These are phyloP conservation scores for Solanum corneliomulleri DNA, from an alignment of 257 asterid genomes.

Conservation along the genomic window DNA sequence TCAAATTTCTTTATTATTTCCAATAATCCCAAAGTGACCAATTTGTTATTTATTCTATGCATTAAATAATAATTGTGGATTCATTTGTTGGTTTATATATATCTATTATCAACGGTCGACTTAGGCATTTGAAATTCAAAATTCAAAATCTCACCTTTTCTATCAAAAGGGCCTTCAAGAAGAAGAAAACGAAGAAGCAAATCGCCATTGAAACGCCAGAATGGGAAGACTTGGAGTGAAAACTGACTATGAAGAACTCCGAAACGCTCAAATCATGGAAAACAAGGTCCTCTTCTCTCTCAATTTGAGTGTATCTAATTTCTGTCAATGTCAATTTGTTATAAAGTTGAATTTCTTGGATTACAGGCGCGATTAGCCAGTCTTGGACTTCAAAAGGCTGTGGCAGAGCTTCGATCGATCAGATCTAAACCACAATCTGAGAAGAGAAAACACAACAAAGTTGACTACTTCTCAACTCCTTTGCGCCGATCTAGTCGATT, in stretches of 20 bases:
- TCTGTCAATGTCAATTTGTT: neutral
- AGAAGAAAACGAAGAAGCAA: neutral
- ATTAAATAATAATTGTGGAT: no score
- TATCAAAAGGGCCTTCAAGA: neutral
- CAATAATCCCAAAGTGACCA: neutral
- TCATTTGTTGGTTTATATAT: no score
- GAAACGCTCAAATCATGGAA: constrained; percentile 37
- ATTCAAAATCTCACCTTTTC: neutral
- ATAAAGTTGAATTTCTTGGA: neutral
- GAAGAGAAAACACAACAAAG: constrained; percentile 1
- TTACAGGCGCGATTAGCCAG: neutral
- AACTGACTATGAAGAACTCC: constrained; percentile 46
- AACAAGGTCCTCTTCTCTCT: neutral
- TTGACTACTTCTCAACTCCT: neutral
- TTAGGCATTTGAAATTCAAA: neutral
- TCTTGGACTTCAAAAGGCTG: neutral
- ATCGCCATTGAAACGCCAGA: neutral
- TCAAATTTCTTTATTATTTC: neutral
- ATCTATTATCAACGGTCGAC: neutral
- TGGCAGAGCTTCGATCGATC: neutral
- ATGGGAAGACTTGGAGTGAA: constrained; percentile 51
- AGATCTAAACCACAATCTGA: neutral
- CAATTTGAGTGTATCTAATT: neutral
- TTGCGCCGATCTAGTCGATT: constrained; percentile 8
- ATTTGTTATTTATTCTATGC: neutral